Evolutionary conservation across 345 rosid species (phyloP).

Genomic region (Dipteronia dyeriana): DNA sequence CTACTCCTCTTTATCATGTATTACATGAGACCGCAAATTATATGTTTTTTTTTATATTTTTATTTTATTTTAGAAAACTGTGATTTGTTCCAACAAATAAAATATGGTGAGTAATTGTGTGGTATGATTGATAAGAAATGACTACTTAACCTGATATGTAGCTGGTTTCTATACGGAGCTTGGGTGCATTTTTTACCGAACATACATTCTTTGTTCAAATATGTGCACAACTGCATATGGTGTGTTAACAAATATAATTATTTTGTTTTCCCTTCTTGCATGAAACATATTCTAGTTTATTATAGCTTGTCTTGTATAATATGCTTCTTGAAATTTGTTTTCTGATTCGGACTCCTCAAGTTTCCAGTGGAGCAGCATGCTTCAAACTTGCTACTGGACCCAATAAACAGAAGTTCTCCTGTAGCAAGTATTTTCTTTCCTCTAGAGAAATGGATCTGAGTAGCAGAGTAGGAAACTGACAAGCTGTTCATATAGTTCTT

Average conservation of each 20-base stretch:
- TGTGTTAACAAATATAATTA: background rate
- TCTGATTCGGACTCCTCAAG: background rate
- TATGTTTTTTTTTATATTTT: background rate
- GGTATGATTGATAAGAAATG: background rate
- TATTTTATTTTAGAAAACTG: background rate
- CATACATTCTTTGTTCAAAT: background rate
- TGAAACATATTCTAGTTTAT: background rate
- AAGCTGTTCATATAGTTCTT: background rate
- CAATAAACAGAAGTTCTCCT: background rate
- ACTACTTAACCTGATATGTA: background rate
- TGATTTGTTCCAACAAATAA: background rate
- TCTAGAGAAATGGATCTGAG: background rate
- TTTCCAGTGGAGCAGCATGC: background rate
- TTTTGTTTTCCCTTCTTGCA: background rate
- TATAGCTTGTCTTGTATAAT: background rate
- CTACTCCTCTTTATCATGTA: constrained; percentile 10
- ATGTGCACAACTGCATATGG: background rate
- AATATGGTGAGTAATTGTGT: background rate
- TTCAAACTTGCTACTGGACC: background rate
- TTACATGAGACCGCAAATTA: background rate
- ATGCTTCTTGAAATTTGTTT: background rate
- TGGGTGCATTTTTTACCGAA: background rate
- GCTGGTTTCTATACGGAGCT: background rate
- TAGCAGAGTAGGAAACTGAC: background rate
- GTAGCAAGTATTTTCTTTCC: background rate